Conservation (phyloP, 1,284 basidiomycete species). For the Sporisorium iseilematis-ciliati region DNA sequence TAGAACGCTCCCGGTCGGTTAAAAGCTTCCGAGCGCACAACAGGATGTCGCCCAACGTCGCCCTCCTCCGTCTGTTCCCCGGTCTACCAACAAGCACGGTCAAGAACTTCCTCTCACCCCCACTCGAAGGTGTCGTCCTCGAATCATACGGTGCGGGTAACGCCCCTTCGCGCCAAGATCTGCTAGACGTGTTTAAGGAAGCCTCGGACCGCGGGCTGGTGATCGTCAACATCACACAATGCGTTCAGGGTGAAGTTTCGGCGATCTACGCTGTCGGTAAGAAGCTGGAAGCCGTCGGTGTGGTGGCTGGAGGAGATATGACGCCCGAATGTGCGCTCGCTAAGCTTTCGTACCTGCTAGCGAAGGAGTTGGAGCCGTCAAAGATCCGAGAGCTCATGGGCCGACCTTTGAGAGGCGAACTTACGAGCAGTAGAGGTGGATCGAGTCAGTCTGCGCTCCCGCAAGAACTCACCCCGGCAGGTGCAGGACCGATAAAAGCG, state of each 20-base stretch:
- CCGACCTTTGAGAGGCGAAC: constrained; percentile 85
- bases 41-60: constrained; percentile 59
- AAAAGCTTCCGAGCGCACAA: constrained; percentile 84
- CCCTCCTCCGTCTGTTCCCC: constrained; percentile 79
- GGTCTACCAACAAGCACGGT: constrained; percentile 75
- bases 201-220: constrained; percentile 86
- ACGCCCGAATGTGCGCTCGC: constrained; percentile 92
- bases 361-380: constrained; percentile 79
- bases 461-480: constrained; percentile 39
- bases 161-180: constrained; percentile 70
- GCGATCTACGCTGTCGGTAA: constrained; percentile 82
- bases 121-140: constrained; percentile 76
- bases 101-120: constrained; percentile 59
- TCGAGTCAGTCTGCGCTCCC: constrained; percentile 7
- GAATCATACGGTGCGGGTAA: constrained; percentile 89
- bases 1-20: constrained; percentile 79
- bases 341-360: constrained; percentile 88
- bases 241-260: constrained; percentile 74
- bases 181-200: constrained; percentile 76
- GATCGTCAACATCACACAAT: constrained; percentile 91
- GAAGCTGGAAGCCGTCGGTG: constrained; percentile 73
- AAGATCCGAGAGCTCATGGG: constrained; percentile 83
- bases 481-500: constrained; percentile 28
- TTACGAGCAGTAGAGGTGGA: constrained; percentile 73
- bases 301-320: constrained; percentile 77